Percentiles rank a stretch among this genome's conserved stretches.
Evolutionary conservation across 139 green algal species (phyloP).

Genomic region (Eudorina sp.): DNA sequence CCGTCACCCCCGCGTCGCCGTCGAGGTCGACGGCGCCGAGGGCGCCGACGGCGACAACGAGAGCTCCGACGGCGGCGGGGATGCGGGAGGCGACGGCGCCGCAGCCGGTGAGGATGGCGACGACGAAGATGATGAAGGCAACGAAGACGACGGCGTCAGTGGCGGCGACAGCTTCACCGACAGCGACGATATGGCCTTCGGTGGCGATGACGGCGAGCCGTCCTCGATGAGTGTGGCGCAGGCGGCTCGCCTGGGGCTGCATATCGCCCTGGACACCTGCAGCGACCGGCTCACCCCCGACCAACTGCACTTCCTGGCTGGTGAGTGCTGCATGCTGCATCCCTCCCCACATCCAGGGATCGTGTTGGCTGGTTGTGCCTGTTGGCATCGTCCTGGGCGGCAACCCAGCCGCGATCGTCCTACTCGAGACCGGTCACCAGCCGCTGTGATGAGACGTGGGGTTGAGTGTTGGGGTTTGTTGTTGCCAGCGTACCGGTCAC

Average conservation of each 20-base stretch:
- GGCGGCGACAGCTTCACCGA: neutral
- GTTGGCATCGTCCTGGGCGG: too few species aligned
- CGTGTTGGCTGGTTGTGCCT: too few species aligned
- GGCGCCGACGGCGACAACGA: neutral
- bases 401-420: too few species aligned
- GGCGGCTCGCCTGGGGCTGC: constrained; percentile 30
- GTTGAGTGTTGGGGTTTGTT: too few species aligned
- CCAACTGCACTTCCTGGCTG: constrained; percentile 38
- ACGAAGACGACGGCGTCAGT: neutral
- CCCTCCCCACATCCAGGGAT: too few species aligned
- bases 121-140: neutral
- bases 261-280: constrained; percentile 13
- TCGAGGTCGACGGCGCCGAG: neutral
- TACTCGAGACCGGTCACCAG: too few species aligned
- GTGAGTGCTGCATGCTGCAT: too few species aligned
- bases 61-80: neutral
- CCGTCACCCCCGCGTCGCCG: neutral
- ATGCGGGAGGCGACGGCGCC: neutral
- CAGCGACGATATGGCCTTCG: neutral
- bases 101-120: neutral
- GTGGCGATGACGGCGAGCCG: neutral
- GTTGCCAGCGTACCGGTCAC: too few species aligned
- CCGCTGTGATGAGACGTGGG: too few species aligned
- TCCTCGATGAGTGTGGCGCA: neutral
- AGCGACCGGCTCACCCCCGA: constrained; percentile 18